Evolutionary conservation across 148 eudicot species (phyloP).

Genomic region (Pouteria glomerata): DNA sequence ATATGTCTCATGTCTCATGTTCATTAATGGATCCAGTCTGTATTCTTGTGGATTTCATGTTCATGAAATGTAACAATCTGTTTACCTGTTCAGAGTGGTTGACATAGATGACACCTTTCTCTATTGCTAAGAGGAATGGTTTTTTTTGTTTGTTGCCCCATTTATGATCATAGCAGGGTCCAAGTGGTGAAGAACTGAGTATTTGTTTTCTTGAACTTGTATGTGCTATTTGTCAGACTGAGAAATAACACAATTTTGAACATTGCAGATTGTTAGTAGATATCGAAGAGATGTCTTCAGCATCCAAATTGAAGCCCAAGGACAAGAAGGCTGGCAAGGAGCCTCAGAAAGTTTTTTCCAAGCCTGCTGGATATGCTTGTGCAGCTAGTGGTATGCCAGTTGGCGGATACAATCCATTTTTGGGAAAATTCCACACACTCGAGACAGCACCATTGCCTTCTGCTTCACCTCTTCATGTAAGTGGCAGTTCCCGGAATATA

Average conservation of each 20-base stretch:
- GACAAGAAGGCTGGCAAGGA: constrained; percentile 78
- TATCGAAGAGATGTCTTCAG: constrained; percentile 57
- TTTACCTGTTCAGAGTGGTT: neutral
- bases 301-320: constrained; percentile 73
- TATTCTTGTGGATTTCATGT: neutral
- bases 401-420: constrained; percentile 83
- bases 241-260: neutral
- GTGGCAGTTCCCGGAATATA: constrained; percentile 78
- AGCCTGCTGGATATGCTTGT: constrained; percentile 47
- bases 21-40: neutral
- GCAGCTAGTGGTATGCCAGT: constrained; percentile 45
- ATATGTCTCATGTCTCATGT: neutral
- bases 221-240: neutral
- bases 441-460: constrained; percentile 56
- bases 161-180: neutral
- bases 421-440: constrained; percentile 77
- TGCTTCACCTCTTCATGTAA: constrained; percentile 45
- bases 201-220: neutral
- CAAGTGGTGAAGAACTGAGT: neutral
- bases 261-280: constrained; percentile 21
- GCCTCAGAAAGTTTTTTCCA: constrained; percentile 54
- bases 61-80: neutral
- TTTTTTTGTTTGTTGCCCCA: neutral
- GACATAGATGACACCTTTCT: neutral
- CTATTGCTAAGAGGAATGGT: neutral